Base-by-base conservation (phyloP, 2,329 filamentous ascomycete genomes). In the Ilyonectria destructans region DNA sequence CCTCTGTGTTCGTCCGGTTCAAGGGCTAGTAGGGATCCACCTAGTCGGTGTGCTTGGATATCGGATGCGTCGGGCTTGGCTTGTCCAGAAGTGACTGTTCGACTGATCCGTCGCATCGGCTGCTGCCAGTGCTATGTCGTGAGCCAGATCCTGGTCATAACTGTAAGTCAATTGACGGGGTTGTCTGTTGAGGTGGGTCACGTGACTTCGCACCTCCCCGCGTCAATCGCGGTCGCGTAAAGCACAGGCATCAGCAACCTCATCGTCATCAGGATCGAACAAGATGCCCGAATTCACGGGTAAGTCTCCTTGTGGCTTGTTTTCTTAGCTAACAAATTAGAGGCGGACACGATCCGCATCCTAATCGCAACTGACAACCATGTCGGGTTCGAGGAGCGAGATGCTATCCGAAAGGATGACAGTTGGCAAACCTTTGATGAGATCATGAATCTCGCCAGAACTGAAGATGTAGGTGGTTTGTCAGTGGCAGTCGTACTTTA, bases 341-440 rank as follows among this genome's bases (percentile, higher is more conserved):
- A 84, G 62, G 82, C 93, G 74, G 94, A 99, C 83, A 97, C 94
- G 0, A 98, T 99, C 77, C 94, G 94, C 72, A 96, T 99, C 72
- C 90, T 99, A 43, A 88, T 99, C 68, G 92, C 96, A 45, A 98
- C 96, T 17, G 96, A 99, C 80, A 98, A 97, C 75, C 96, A 99
- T 92, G 96, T 99, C 68, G 96, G 96, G 59, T 98, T 95, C 82
- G 93, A 94, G 78, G 96, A 99, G 82, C 91, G 95, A 75, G 95
- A 99, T 80, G 90, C 94, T 1, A 93, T 96, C 68, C 94, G 96
- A n/a, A 96, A 95, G 72, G 94, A 98, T 80, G 96, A 99, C 81
- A 98, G 95, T 82, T 98, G 96, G 95, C 92, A 91, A 79, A 94
- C 92, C 3, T 99, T 99, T 83, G 93, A 99, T 80, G 96, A 99